Base-by-base conservation (phyloP, 306 rosid genomes). In the Cicer cuneatum region DNA sequence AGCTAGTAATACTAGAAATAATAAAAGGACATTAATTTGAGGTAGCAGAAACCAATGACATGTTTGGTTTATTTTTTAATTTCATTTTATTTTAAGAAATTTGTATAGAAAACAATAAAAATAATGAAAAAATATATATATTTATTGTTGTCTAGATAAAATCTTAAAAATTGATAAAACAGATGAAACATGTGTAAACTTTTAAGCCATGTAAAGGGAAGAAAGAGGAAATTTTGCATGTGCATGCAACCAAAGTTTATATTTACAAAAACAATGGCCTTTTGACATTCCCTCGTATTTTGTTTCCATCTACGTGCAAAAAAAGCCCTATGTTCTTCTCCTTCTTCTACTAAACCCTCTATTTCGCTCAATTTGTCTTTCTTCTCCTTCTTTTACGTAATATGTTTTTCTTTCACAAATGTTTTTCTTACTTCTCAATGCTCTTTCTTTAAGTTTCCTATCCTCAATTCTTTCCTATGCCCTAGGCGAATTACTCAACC, bases 211-310 rank as follows among this genome's bases (percentile, higher is more conserved):
- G 16, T 13, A 65, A 6, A 0, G 33, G 40, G 49, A 73, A 10
- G 35, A 10, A 60, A 49, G 10, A 38, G 33, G 62, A 66, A 72
- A 57, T 9, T 49, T 21, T 52, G 73, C 81, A 69, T 72, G 73
- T 81, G 80, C 56, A 69, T 53, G 77, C 83, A 67, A 59, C 76
- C 43, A 60, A 60, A 74, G 16, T 41, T 60, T 72, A 19, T 8
- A 72, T 64, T 38, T 49, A 7, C 14, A 37, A 59, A 66, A 70
- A 61, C 52, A 43, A 69, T 43, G 56, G 37, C 67, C 60, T 74
- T 69, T 80, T 61, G 46, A 68, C 65, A 43, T 75, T 62, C 33
- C 77, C 80, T 29, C 4, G 3, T 29, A 29, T 29, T 24, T 24
- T 24, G 33, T 24, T 4, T 24, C 33, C 33, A 2, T 29, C 3